These are phyloP conservation scores for Eucalyptus regnans DNA, from an alignment of 345 rosid species.

Conservation along the genomic window DNA sequence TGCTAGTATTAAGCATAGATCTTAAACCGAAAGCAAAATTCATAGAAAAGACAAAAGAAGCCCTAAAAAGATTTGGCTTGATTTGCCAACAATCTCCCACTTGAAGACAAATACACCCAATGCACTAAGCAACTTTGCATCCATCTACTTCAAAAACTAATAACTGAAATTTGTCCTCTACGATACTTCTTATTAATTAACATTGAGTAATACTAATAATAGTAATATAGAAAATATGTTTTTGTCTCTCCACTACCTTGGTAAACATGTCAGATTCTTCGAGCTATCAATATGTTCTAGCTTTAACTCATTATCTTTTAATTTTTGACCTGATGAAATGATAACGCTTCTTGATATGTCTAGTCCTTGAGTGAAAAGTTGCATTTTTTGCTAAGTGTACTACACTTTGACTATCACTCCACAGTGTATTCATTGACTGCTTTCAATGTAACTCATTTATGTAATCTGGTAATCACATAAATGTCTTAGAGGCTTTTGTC, in stretches of 20 bases:
- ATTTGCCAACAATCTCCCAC: background rate
- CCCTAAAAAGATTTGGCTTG: background rate
- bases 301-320: background rate
- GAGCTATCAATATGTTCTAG: fast-evolving
- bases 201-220: background rate
- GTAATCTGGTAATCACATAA: background rate
- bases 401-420: background rate
- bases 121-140: background rate
- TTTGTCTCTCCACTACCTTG: background rate
- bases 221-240: background rate
- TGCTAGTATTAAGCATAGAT: background rate
- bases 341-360: background rate
- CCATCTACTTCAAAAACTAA: background rate
- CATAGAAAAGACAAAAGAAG: background rate
- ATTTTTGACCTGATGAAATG: background rate
- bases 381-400: background rate
- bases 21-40: background rate
- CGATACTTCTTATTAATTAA: background rate
- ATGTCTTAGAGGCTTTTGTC: background rate
- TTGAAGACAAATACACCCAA: background rate
- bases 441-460: background rate
- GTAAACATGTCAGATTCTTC: background rate
- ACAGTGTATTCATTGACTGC: fast-evolving
- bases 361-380: background rate
- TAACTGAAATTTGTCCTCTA: fast-evolving